Conservation (phyloP, 2,329 filamentous ascomycete species). For the Aschersonia sp. region DNA sequence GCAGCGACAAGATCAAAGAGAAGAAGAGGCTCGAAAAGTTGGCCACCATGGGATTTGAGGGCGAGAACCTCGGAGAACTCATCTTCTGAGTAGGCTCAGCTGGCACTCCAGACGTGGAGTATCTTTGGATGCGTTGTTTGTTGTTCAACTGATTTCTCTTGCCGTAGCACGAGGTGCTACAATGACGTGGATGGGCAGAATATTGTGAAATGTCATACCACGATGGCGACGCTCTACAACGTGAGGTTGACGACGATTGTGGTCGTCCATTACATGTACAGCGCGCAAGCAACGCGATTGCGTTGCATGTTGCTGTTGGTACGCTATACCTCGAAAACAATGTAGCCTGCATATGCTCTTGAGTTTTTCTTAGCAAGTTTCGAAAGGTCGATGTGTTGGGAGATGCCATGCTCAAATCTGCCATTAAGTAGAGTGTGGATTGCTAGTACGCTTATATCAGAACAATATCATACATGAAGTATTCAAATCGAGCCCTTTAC, state of each 20-base stretch:
- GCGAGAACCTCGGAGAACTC: slow-evolving; percentile 65
- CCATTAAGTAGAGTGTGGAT: too few species aligned
- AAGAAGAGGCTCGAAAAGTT: slow-evolving; percentile 60
- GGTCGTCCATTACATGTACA: too few species aligned
- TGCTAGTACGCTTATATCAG: too few species aligned
- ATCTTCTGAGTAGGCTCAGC: slow-evolving; percentile 31
- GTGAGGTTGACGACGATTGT: background rate
- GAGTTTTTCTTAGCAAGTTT: too few species aligned
- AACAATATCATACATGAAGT: too few species aligned
- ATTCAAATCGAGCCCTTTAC: too few species aligned
- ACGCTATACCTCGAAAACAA: too few species aligned
- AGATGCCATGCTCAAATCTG: too few species aligned
- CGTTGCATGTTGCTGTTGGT: too few species aligned
- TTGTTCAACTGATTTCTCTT: background rate
- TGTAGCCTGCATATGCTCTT: too few species aligned
- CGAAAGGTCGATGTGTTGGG: too few species aligned
- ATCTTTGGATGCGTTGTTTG: background rate
- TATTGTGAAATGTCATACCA: slow-evolving; percentile 47
- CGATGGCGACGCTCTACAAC: background rate
- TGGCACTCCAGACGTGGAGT: background rate
- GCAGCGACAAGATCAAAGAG: slow-evolving; percentile 54
- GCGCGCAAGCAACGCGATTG: too few species aligned
- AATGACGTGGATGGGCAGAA: slow-evolving; percentile 28
- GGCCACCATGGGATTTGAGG: slow-evolving; percentile 71
- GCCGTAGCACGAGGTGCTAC: background rate